A percentile compares a stretch with the other conserved stretches of the same genome.
phyloP scores from a whole-genome alignment of 257 asterid species.

The Solanum paucissectum region DNA sequence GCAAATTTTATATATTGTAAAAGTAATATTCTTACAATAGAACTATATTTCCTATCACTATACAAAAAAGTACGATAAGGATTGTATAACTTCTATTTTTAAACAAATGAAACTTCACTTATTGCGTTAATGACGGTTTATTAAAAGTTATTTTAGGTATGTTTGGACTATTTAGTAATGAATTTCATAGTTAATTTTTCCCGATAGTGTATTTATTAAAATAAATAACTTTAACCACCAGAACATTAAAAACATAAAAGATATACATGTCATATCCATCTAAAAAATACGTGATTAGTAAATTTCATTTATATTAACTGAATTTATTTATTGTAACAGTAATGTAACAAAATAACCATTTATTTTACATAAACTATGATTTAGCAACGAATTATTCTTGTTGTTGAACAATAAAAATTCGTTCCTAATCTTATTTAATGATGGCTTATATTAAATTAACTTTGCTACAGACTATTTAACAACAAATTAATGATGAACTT shows the following conservation, averaged over 20 bases:
- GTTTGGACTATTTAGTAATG: background rate
- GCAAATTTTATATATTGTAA: no score
- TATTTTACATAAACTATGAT: background rate
- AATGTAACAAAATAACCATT: background rate
- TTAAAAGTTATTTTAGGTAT: background rate
- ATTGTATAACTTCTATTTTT: no score
- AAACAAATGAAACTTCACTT: background rate
- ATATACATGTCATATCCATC: background rate
- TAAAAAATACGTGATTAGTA: no score
- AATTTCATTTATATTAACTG: no score
- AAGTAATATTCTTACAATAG: background rate
- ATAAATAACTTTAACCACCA: no score
- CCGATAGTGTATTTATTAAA: no score
- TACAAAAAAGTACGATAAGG: background rate
- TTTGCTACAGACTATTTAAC: background rate
- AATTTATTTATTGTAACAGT: no score
- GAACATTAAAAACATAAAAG: background rate
- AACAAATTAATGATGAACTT: background rate
- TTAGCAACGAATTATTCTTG: no score
- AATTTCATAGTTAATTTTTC: background rate
- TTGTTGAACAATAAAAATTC: no score
- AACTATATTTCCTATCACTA: no score
- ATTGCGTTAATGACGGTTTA: background rate
- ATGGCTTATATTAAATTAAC: no score
- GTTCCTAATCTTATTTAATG: no score